A percentile compares a stretch with the other conserved stretches of the same genome.
Conservation (phyloP, 805 yeast genomes). For the Yamadazyma endophytica region DNA sequence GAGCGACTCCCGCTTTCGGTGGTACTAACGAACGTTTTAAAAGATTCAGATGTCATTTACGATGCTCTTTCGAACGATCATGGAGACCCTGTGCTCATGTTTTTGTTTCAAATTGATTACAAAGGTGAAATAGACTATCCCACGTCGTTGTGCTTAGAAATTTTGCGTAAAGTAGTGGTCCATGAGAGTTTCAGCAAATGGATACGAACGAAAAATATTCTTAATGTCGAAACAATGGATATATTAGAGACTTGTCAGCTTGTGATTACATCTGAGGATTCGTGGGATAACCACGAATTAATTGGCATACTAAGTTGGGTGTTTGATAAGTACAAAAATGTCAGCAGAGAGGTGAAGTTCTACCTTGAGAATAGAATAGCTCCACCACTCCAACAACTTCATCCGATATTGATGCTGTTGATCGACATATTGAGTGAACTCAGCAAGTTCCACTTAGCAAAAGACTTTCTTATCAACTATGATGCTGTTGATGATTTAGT, state of each 20-base stretch:
- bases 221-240: slow-evolving; percentile 15
- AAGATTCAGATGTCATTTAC: slow-evolving; percentile 9
- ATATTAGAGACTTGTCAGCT: slow-evolving; percentile 34
- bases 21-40: too few relatives aligned
- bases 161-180: slow-evolving; percentile 4
- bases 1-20: too few relatives aligned
- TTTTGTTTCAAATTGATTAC: slow-evolving; percentile 4
- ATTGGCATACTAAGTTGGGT: slow-evolving; percentile 41
- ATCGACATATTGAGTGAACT: slow-evolving; percentile 40
- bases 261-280: slow-evolving; percentile 32
- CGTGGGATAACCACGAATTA: slow-evolving; percentile 37
- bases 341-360: slow-evolving; percentile 9
- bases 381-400: slow-evolving; percentile 8
- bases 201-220: slow-evolving; percentile 10
- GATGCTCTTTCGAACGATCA: slow-evolving; percentile 10
- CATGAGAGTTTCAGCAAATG: slow-evolving; percentile 12
- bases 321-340: slow-evolving; percentile 15
- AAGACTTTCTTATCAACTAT: slow-evolving; percentile 39
- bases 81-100: slow-evolving; percentile 3
- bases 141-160: slow-evolving; percentile 1
- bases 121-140: slow-evolving; percentile 1
- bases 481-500: slow-evolving; percentile 31
- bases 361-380: too few relatives aligned
- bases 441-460: slow-evolving; percentile 35
- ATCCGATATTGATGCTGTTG: slow-evolving; percentile 4